These are phyloP conservation scores for Omphalea diandra DNA, from an alignment of 441 rosid species.

Conservation along the genomic window DNA sequence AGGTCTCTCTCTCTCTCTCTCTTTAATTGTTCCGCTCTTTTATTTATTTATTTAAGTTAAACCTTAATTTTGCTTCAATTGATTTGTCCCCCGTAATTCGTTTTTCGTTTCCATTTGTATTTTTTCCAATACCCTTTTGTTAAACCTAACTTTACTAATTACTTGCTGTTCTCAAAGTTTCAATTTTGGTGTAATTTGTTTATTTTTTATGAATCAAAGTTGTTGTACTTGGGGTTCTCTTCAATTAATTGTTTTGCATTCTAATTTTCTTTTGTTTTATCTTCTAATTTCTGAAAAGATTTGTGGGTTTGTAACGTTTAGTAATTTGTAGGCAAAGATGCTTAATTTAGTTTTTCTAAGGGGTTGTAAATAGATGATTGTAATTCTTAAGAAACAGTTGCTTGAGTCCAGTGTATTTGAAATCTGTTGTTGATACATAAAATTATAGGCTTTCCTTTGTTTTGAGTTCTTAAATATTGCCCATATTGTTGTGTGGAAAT, in stretches of 20 bases:
- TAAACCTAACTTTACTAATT: neutral
- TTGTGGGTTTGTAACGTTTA: neutral
- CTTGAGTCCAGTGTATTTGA: neutral
- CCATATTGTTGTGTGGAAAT: neutral
- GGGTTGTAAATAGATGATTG: too few relatives aligned
- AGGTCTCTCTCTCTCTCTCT: constrained; percentile 45
- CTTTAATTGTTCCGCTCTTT: neutral
- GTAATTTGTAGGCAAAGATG: neutral
- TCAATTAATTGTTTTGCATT: neutral
- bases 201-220: neutral
- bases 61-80: neutral
- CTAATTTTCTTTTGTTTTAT: neutral
- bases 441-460: too few relatives aligned
- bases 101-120: neutral
- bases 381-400: neutral
- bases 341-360: neutral
- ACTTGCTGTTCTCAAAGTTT: neutral
- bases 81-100: neutral
- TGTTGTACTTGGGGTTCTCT: neutral
- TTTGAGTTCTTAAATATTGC: neutral
- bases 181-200: neutral
- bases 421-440: too few relatives aligned
- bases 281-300: neutral
- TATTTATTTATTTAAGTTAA: neutral
- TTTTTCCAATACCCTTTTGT: neutral